These are phyloP conservation scores for Colletotrichum falcatum DNA, from an alignment of 2,329 filamentous ascomycete genomes.

Conservation along the genomic window DNA sequence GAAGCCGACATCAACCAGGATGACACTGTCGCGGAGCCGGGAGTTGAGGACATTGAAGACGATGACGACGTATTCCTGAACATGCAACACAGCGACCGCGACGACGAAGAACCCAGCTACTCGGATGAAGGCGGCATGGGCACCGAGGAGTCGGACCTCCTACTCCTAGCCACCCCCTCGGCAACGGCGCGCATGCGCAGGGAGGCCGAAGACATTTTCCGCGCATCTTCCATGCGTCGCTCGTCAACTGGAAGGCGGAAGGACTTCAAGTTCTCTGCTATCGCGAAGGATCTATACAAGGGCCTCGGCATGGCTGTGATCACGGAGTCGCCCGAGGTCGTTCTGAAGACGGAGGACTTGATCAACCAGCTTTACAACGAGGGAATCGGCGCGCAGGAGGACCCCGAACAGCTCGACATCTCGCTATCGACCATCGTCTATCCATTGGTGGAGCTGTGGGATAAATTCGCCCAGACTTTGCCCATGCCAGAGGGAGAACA, in stretches of 20 bases:
- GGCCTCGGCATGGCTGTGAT: slow-evolving; percentile 69
- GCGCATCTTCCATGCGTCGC: slow-evolving; percentile 62
- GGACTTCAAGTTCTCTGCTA: slow-evolving; percentile 73
- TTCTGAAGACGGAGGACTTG: slow-evolving; percentile 80
- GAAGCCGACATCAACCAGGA: slow-evolving; percentile 50
- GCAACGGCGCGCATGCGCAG: slow-evolving; percentile 64
- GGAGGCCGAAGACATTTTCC: slow-evolving; percentile 68
- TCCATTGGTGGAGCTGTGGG: slow-evolving; percentile 68
- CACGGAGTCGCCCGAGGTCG: slow-evolving; percentile 76
- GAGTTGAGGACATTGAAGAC: slow-evolving; percentile 55
- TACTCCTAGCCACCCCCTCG: slow-evolving; percentile 67
- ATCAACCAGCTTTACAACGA: slow-evolving; percentile 74
- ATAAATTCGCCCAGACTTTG: slow-evolving; percentile 62
- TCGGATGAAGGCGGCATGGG: slow-evolving; percentile 41
- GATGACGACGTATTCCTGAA: slow-evolving; percentile 64
- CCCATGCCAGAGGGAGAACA: slow-evolving; percentile 65
- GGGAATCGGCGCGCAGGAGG: slow-evolving; percentile 67
- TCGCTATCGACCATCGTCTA: slow-evolving; percentile 66
- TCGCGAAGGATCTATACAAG: slow-evolving; percentile 78
- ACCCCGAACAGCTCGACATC: slow-evolving; percentile 67
- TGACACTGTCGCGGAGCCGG: slow-evolving; percentile 52
- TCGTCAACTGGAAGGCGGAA: slow-evolving; percentile 58
- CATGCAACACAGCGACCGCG: slow-evolving; percentile 53
- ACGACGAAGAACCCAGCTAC: slow-evolving; percentile 43
- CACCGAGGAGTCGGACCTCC: slow-evolving; percentile 60